A percentile compares a stretch with the other conserved stretches of the same genome.
Conservation (phyloP, 108 stramenopile genomes). For the Parietichytrium sp. region DNA sequence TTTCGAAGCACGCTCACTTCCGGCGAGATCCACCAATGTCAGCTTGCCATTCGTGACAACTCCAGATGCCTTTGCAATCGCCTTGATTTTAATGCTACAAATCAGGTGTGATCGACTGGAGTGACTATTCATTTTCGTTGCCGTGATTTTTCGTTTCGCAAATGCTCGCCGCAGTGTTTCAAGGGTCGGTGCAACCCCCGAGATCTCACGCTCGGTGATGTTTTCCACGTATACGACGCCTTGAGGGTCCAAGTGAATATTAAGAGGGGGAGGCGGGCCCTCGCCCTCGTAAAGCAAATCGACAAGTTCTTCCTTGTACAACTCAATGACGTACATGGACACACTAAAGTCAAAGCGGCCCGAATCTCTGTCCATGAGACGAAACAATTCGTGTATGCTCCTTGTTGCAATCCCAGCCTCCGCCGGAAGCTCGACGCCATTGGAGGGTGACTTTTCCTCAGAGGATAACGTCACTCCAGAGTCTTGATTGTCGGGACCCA, state of each 20-base stretch:
- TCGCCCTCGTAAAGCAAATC: not conserved
- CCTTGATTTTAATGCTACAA: conserved; percentile 47
- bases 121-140: conserved; percentile 69
- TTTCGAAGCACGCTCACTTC: conserved; percentile 42
- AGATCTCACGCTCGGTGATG: conserved; percentile 49
- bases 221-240: conserved; percentile 57
- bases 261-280: conserved; percentile 54
- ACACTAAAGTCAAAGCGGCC: not conserved
- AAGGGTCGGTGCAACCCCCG: conserved; percentile 39
- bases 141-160: conserved; percentile 55
- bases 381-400: not conserved
- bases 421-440: not conserved
- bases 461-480: not conserved
- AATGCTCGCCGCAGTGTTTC: conserved; percentile 53
- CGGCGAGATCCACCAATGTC: conserved; percentile 47
- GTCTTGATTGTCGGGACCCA: conserved; percentile 32
- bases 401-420: conserved; percentile 22
- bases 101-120: conserved; percentile 63
- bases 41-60: not conserved
- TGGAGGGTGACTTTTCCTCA: not conserved
- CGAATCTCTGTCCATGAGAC: not conserved
- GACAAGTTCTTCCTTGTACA: conserved; percentile 34
- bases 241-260: conserved; percentile 62
- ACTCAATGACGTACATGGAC: conserved; percentile 28
- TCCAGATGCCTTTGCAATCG: not conserved